These are phyloP conservation scores for Grosmannia serpens DNA, from an alignment of 2,329 filamentous ascomycete species.

Conservation along the genomic window DNA sequence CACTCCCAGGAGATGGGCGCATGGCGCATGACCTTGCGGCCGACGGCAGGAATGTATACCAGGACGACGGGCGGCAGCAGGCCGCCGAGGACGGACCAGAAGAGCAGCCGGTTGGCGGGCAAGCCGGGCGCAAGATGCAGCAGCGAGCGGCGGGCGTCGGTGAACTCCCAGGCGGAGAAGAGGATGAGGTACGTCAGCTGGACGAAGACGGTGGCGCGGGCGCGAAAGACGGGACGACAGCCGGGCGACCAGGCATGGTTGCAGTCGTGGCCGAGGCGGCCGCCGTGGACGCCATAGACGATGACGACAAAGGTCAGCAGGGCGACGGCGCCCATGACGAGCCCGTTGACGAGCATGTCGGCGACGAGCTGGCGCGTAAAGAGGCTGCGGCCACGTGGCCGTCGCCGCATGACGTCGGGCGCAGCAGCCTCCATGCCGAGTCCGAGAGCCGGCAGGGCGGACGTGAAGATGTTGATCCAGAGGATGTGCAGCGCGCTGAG, in stretches of 20 bases:
- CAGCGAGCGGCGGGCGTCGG: slow-evolving; percentile 59
- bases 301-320: slow-evolving; percentile 55
- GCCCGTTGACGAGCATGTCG: slow-evolving; percentile 70
- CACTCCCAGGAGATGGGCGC: slow-evolving; percentile 60
- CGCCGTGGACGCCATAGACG: slow-evolving; percentile 43
- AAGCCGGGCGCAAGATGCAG: slow-evolving; percentile 54
- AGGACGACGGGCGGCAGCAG: slow-evolving; percentile 53
- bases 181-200: slow-evolving; percentile 64
- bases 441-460: slow-evolving; percentile 77
- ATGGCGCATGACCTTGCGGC: slow-evolving; percentile 62
- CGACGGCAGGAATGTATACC: slow-evolving; percentile 63
- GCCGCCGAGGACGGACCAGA: slow-evolving; percentile 52
- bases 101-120: slow-evolving; percentile 59
- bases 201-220: slow-evolving; percentile 61
- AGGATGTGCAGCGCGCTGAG: slow-evolving; percentile 77
- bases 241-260: slow-evolving; percentile 45
- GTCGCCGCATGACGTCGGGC: slow-evolving; percentile 66
- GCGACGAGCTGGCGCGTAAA: slow-evolving; percentile 68
- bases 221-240: slow-evolving; percentile 54
- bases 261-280: slow-evolving; percentile 48
- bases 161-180: slow-evolving; percentile 68
- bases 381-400: slow-evolving; percentile 64
- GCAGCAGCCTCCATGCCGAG: slow-evolving; percentile 69
- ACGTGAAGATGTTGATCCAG: slow-evolving; percentile 93
- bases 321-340: slow-evolving; percentile 63